Conservation (phyloP, 2,329 filamentous ascomycete species). For the Epichloe sp. region DNA sequence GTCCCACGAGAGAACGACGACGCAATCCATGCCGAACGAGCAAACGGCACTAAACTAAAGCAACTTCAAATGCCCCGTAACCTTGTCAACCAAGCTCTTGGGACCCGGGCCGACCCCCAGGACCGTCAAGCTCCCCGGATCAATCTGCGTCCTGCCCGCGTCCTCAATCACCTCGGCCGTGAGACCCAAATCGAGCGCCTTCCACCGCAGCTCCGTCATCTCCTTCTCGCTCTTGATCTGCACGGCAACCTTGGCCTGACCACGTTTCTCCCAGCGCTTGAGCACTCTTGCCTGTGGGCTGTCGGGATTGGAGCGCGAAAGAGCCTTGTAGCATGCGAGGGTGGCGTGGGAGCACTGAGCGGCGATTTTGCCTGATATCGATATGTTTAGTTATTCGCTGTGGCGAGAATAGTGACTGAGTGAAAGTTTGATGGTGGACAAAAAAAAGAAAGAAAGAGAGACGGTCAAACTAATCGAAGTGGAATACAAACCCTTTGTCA, state of each 20-base stretch:
- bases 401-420: no score
- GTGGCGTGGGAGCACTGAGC: constrained; percentile 95
- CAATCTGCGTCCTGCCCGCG: constrained; percentile 95
- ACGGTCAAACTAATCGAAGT: not conserved
- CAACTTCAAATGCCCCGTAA: constrained; percentile 77
- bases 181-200: constrained; percentile 70
- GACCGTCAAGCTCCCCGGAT: constrained; percentile 82
- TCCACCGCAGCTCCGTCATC: constrained; percentile 57
- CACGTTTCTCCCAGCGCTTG: constrained; percentile 69
- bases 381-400: not conserved
- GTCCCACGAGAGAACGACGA: no score
- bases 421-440: not conserved
- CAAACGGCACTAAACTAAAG: constrained; percentile 43
- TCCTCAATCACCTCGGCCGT: constrained; percentile 86
- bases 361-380: constrained; percentile 72
- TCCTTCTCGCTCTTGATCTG: constrained; percentile 82
- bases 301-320: constrained; percentile 43
- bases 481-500: constrained; percentile 72
- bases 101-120: constrained; percentile 68
- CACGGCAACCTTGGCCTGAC: constrained; percentile 88
- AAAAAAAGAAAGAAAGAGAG: not conserved
- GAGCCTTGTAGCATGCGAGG: constrained; percentile 87
- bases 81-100: constrained; percentile 71
- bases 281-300: constrained; percentile 51
- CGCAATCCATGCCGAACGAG: no score